Conservation (phyloP, 768 basidiomycete genomes). For the Lentinula edodes region DNA sequence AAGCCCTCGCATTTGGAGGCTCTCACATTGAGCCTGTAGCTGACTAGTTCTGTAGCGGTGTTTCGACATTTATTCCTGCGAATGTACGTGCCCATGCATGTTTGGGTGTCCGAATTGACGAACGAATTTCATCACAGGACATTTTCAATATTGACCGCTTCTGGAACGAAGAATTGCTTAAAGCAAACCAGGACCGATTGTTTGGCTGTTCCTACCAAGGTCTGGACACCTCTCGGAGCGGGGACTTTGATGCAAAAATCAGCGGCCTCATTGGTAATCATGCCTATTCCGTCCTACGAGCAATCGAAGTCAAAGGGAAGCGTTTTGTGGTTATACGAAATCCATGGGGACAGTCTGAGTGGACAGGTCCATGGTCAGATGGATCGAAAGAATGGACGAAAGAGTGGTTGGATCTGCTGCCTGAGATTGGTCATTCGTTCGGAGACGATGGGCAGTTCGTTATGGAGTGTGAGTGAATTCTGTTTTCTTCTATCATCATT, state of each 20-base stretch:
- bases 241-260: slow-evolving; percentile 20
- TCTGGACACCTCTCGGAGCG: slow-evolving; percentile 27
- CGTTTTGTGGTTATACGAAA: slow-evolving; percentile 45
- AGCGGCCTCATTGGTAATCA: slow-evolving; percentile 37
- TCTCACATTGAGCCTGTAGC: neutral
- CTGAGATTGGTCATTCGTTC: slow-evolving; percentile 38
- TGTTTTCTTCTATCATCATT: neutral
- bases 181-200: slow-evolving; percentile 44
- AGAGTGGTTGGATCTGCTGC: slow-evolving; percentile 42
- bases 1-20: slow-evolving; percentile 6
- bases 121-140: neutral
- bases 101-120: neutral
- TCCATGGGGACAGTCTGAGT: slow-evolving; percentile 16
- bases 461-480: slow-evolving; percentile 39
- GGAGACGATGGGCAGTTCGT: slow-evolving; percentile 51
- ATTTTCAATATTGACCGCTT: slow-evolving; percentile 46
- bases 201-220: slow-evolving; percentile 46
- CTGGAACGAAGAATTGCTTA: slow-evolving; percentile 48
- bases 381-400: slow-evolving; percentile 53
- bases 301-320: slow-evolving; percentile 37
- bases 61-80: slow-evolving; percentile 37
- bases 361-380: slow-evolving; percentile 27
- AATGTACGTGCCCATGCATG: slow-evolving; percentile 21
- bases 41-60: slow-evolving; percentile 25
- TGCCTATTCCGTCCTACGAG: slow-evolving; percentile 43